A percentile compares a stretch with the other conserved stretches of the same genome.
These are phyloP conservation scores for Globisporangium ultimum DNA, from an alignment of 352 stramenopile species.

Conservation along the genomic window DNA sequence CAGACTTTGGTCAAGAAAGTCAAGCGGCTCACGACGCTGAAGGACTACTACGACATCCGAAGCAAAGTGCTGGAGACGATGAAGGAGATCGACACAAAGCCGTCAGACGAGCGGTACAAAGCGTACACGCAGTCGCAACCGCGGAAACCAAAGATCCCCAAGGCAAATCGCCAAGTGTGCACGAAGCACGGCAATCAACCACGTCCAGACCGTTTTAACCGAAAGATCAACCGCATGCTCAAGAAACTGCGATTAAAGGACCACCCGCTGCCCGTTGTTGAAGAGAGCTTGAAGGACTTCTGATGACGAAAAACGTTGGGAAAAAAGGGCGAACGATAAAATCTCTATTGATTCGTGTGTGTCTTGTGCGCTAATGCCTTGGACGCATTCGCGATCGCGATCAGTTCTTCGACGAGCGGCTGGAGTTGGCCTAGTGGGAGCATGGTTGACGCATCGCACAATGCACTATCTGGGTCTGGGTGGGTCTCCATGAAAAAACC, in stretches of 20 bases:
- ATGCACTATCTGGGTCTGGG: slow-evolving; percentile 50
- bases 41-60: slow-evolving; percentile 57
- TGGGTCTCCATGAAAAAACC: slow-evolving; percentile 90
- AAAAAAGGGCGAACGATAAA: neutral
- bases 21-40: slow-evolving; percentile 39
- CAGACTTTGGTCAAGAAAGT: slow-evolving; percentile 54
- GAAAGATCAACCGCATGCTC: slow-evolving; percentile 81
- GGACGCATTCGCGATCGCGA: slow-evolving; percentile 61
- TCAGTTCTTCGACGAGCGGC: slow-evolving; percentile 65
- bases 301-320: slow-evolving; percentile 17
- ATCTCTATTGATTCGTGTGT: neutral
- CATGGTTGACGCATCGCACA: slow-evolving; percentile 76
- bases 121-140: slow-evolving; percentile 25
- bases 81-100: slow-evolving; percentile 20
- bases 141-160: slow-evolving; percentile 73
- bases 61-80: slow-evolving; percentile 47
- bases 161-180: slow-evolving; percentile 32
- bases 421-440: slow-evolving; percentile 65
- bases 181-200: slow-evolving; percentile 37
- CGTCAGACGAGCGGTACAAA: slow-evolving; percentile 19
- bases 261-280: slow-evolving; percentile 58
- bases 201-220: slow-evolving; percentile 66
- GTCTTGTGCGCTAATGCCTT: slow-evolving; percentile 24
- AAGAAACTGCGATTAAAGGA: slow-evolving; percentile 67
- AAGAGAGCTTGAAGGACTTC: slow-evolving; percentile 70